Base-by-base conservation (phyloP, 1,284 basidiomycete genomes). In the Abortiporus biennis region DNA sequence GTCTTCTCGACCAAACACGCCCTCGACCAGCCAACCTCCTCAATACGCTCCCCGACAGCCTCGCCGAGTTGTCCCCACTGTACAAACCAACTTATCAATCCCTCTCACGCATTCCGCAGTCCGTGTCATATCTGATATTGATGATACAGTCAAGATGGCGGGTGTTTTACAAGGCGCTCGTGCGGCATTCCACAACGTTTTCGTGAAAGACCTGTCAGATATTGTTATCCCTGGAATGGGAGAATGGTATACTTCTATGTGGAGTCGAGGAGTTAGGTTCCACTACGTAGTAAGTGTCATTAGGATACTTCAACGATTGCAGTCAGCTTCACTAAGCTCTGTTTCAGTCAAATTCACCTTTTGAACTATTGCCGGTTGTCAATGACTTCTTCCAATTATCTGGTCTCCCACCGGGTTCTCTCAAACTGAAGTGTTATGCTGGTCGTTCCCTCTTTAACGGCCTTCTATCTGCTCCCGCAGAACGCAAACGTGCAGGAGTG, bases 91-190 rank as follows among this genome's bases (percentile, higher is more conserved):
- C 1, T 51, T 67, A 2, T 58, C 63, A 0, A 61, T 82, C 1
- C 67, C 79, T 0, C 65, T 84, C 11, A 74, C 78, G 0, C 63
- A 78, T 53, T 70, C 72, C 1, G 71, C 72, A 1, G 59, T 92
- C 11, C 78, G 89, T 6, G 73, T 96, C 42, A 84, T 97, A 24
- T 94, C 90, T 1, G 94, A 98, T 56, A 85, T 98, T 34, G 94
- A 98, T 59, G 94, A 98, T 60, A 98, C 94, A 0, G 75, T 96
- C 48, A 97, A 95, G 58, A 61, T 76, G 37, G 81, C 86, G 0
- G 78, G 81, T 41, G 73, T 94, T n/a, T 55, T 83, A 2, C 66
- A 68, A 11, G 91, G 91, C 0, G 78, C 87, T 1, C 70, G 88
- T 24, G 69, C 79, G 2, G 79, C 87, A 2, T 93, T 92, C 59